These are phyloP conservation scores for Ascochyta viciae-villosae DNA, from an alignment of 2,329 filamentous ascomycete species.

Conservation along the genomic window DNA sequence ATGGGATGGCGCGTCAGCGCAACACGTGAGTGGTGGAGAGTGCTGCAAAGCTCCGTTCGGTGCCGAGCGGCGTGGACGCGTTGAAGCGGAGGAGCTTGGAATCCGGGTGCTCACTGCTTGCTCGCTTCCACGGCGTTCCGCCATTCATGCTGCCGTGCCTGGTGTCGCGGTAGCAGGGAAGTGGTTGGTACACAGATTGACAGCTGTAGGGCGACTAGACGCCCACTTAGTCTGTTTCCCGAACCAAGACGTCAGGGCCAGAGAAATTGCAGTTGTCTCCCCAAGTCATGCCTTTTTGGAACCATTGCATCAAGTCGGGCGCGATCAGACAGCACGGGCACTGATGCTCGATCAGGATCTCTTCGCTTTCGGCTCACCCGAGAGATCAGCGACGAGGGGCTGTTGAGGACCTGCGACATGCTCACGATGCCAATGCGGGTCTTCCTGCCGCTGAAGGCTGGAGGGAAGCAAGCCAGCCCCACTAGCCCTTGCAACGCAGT, in stretches of 20 bases:
- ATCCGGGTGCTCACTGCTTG: constrained; percentile 30
- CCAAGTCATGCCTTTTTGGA: constrained; percentile 20
- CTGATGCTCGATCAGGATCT: constrained; percentile 38
- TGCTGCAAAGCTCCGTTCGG: constrained; percentile 2
- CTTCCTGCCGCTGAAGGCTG: constrained; percentile 12
- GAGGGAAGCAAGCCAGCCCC: background rate
- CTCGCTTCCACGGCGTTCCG: constrained; percentile 27
- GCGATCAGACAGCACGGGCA: constrained; percentile 38
- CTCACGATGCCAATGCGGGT: constrained; percentile 35
- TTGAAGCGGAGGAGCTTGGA: constrained; percentile 20
- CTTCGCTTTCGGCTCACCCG: constrained; percentile 38
- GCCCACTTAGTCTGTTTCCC: constrained; percentile 20
- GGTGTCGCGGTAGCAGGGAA: constrained; percentile 37
- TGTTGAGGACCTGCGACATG: constrained; percentile 26
- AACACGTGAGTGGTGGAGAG: constrained; percentile 6
- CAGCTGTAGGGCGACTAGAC: constrained; percentile 44
- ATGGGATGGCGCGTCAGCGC: constrained; percentile 10
- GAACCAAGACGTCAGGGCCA: constrained; percentile 18
- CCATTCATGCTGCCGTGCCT: constrained; percentile 31
- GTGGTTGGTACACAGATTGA: constrained; percentile 32
- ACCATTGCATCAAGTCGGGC: constrained; percentile 32
- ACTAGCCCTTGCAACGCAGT: constrained; percentile 8
- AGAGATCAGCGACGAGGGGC: constrained; percentile 44
- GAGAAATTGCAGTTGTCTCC: constrained; percentile 21
- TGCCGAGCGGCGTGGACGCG: constrained; percentile 8